Percentiles rank a stretch among this genome's conserved stretches.
phyloP scores from a whole-genome alignment of 208 protist species.

The Willaertia magna region DNA sequence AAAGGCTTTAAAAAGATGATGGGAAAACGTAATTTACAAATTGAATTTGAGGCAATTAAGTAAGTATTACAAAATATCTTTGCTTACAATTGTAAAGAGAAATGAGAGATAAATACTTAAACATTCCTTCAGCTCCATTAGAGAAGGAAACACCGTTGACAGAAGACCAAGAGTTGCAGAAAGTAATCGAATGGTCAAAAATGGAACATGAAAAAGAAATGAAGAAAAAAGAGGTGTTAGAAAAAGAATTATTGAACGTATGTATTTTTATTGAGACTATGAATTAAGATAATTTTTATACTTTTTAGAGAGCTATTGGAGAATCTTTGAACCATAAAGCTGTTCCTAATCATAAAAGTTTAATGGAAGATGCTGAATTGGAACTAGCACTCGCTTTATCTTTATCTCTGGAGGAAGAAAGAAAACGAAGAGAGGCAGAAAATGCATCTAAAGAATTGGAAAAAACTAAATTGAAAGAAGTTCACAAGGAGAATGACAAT shows the following conservation, averaged over 20 bases:
- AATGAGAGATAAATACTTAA: not conserved
- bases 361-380: not conserved
- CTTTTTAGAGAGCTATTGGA: not conserved
- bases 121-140: too few relatives aligned
- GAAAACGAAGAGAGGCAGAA: not conserved
- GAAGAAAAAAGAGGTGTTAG: not conserved
- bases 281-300: too few relatives aligned
- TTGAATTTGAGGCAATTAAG: conserved; percentile 56
- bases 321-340: not conserved
- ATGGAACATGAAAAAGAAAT: not conserved
- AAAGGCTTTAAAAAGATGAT: conserved; percentile 66
- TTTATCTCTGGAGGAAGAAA: not conserved
- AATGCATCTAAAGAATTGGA: not conserved
- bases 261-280: not conserved
- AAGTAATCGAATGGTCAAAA: not conserved
- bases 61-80: not conserved
- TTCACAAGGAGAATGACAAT: not conserved
- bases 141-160: too few relatives aligned
- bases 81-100: not conserved
- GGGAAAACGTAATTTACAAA: conserved; percentile 68
- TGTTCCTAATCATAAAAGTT: not conserved
- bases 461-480: not conserved
- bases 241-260: not conserved
- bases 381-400: not conserved
- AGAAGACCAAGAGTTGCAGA: not conserved